These are phyloP conservation scores for Triangularia verruculosa DNA, from an alignment of 2,329 filamentous ascomycete genomes.

Conservation along the genomic window DNA sequence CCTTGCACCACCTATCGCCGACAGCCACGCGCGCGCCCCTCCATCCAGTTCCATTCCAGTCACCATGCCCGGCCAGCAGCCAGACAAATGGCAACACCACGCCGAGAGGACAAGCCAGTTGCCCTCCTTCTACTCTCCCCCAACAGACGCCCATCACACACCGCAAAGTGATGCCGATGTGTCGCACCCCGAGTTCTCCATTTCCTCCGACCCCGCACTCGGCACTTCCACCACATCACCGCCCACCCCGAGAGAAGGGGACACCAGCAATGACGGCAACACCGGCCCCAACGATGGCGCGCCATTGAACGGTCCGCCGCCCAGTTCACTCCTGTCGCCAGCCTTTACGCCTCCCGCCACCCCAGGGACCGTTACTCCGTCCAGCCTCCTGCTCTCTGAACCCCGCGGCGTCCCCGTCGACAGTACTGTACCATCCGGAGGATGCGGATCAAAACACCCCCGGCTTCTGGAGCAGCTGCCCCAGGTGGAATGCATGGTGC, in stretches of 20 bases:
- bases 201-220: slow-evolving; percentile 12
- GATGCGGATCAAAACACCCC: slow-evolving; percentile 63
- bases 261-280: background rate
- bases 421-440: slow-evolving; percentile 54
- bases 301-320: slow-evolving; percentile 36
- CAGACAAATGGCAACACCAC: slow-evolving; percentile 2
- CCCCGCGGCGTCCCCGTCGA: slow-evolving; percentile 59
- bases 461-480: slow-evolving; percentile 74
- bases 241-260: background rate
- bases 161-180: slow-evolving; percentile 24
- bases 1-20: background rate
- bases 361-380: slow-evolving; percentile 56
- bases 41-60: background rate
- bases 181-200: slow-evolving; percentile 25
- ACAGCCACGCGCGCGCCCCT: background rate
- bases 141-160: slow-evolving; percentile 19
- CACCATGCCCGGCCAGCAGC: background rate
- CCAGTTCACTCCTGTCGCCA: slow-evolving; percentile 76
- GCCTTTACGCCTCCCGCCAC: slow-evolving; percentile 74
- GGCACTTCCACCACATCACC: background rate
- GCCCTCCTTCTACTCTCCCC: slow-evolving; percentile 34
- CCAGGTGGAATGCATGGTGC: slow-evolving; percentile 87
- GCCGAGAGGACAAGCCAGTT: slow-evolving; percentile 16
- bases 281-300: slow-evolving; percentile 1
- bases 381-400: slow-evolving; percentile 22